Evolutionary conservation across 805 yeast genomes (phyloP).

Genomic region (Lachancea lanzarotensis): DNA sequence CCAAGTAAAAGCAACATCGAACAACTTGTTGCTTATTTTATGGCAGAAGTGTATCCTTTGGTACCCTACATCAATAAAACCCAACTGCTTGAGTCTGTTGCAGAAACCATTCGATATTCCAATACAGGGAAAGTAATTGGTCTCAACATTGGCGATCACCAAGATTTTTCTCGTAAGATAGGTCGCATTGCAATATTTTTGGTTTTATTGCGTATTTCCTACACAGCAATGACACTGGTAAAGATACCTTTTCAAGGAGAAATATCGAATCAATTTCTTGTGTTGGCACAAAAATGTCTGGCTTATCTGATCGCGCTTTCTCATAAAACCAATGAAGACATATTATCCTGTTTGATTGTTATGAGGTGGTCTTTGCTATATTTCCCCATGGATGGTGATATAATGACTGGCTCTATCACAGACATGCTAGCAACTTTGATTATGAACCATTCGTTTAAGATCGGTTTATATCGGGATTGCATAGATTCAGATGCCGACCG

Average conservation of each 20-base stretch:
- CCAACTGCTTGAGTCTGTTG: not conserved
- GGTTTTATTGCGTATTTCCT: constrained; percentile 4
- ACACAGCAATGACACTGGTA: constrained; percentile 4
- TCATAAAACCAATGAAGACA: constrained; percentile 7
- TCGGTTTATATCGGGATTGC: constrained; percentile 7
- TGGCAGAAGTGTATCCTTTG: constrained; percentile 3
- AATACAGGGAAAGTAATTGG: constrained; percentile 1
- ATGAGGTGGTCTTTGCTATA: constrained; percentile 6
- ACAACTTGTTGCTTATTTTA: not conserved
- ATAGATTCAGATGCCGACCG: not conserved
- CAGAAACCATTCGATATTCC: constrained; percentile 3
- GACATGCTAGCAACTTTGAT: constrained; percentile 2
- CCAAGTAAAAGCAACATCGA: constrained; percentile 1
- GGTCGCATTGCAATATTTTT: constrained; percentile 5
- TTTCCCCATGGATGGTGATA: constrained; percentile 7
- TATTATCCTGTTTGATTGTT: constrained; percentile 3
- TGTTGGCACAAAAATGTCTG: constrained; percentile 3
- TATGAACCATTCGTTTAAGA: constrained; percentile 5
- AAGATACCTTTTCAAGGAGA: constrained; percentile 1
- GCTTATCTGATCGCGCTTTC: constrained; percentile 2
- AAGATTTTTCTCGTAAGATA: constrained; percentile 1
- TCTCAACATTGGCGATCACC: constrained; percentile 1
- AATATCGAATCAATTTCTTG: not conserved
- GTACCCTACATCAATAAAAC: constrained; percentile 5
- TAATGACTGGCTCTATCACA: constrained; percentile 4